Conservation (phyloP, 768 basidiomycete species). For the Artomyces pyxidatus region DNA sequence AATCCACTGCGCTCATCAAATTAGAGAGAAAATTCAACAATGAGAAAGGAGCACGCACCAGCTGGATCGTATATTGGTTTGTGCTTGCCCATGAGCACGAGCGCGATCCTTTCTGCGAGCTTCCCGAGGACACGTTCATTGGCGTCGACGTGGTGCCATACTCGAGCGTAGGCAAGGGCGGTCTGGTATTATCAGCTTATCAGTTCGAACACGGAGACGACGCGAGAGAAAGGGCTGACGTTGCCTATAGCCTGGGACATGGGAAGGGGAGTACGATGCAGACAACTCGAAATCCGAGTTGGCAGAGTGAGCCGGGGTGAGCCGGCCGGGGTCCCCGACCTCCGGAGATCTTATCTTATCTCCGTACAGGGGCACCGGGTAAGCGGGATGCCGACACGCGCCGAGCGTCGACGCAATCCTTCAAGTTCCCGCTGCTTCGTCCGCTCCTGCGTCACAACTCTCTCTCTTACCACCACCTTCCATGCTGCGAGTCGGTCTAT, state of each 20-base stretch:
- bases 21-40: not conserved
- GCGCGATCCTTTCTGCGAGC: conserved; percentile 88
- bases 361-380: not conserved
- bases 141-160: conserved; percentile 95
- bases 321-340: too few relatives aligned
- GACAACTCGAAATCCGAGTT: too few relatives aligned
- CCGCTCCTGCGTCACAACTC: not conserved
- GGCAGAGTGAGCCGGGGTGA: too few relatives aligned
- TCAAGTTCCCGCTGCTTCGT: not conserved
- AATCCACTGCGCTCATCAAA: conserved; percentile 57
- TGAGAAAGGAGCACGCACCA: conserved; percentile 38
- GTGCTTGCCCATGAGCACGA: conserved; percentile 98
- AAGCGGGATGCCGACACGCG: not conserved
- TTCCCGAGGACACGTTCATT: conserved; percentile 88
- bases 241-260: conserved; percentile 85
- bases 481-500: conserved; percentile 23
- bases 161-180: conserved; percentile 88
- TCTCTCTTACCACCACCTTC: not conserved
- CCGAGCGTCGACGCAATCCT: not conserved
- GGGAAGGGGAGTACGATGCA: too few relatives aligned
- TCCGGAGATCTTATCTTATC: not conserved
- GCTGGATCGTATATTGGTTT: conserved; percentile 95
- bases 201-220: not conserved
- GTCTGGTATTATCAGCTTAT: conserved; percentile 44
- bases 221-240: conserved; percentile 33